Conservation (phyloP, 352 stramenopile species). For the Globisporangium barbulae region DNA sequence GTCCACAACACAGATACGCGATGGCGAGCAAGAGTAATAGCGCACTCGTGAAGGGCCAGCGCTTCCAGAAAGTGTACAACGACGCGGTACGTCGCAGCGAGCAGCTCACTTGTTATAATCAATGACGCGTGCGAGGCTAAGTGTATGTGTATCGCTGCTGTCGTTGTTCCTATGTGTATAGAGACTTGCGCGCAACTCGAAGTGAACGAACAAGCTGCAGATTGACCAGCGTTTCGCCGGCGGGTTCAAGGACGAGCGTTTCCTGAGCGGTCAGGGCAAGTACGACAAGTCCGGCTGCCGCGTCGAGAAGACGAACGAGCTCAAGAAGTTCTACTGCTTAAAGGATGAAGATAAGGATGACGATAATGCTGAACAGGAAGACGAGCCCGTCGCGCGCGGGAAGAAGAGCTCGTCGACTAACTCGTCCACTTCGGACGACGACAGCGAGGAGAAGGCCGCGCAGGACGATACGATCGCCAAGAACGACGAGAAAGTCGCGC, state of each 20-base stretch:
- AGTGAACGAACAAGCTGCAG: conserved; percentile 81
- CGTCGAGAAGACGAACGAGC: conserved; percentile 68
- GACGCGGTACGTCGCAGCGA: conserved; percentile 50
- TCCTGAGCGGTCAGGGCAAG: conserved; percentile 79
- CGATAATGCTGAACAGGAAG: conserved; percentile 19
- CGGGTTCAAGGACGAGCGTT: conserved; percentile 71
- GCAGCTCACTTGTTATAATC: background rate
- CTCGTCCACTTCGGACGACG: conserved; percentile 20
- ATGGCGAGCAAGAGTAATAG: conserved; percentile 38
- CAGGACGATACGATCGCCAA: conserved; percentile 28
- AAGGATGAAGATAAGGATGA: conserved; percentile 19
- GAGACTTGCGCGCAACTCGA: conserved; percentile 74
- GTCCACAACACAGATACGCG: background rate
- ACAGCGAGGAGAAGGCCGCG: conserved; percentile 4
- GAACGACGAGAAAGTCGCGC: conserved; percentile 62
- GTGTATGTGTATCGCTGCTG: background rate
- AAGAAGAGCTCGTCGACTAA: conserved; percentile 15
- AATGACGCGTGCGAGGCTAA: background rate
- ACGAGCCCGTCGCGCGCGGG: conserved; percentile 20
- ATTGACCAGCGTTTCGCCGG: conserved; percentile 76
- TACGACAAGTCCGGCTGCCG: conserved; percentile 87
- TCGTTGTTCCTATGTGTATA: conserved; percentile 6
- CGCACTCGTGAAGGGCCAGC: conserved; percentile 51
- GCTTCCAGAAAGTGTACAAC: conserved; percentile 86
- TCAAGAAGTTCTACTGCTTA: conserved; percentile 80